Conservation (phyloP, 129 eudicot species). For the Flaveria trinervia region DNA sequence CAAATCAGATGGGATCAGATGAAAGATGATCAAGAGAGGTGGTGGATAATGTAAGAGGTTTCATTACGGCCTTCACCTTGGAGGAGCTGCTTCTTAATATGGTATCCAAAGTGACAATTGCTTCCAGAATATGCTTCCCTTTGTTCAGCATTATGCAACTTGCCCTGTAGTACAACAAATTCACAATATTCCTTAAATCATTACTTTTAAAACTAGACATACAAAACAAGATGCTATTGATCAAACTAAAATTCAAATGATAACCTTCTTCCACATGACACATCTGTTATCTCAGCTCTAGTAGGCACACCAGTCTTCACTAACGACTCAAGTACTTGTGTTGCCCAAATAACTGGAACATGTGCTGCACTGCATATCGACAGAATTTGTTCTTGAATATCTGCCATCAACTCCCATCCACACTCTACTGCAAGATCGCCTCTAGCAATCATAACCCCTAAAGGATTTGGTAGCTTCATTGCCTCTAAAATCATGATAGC, state of each 20-base stretch:
- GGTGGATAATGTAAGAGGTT: constrained; percentile 49
- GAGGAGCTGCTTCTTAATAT: constrained; percentile 44
- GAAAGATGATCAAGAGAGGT: constrained; percentile 27
- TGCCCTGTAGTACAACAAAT: constrained; percentile 43
- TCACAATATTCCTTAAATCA: background rate
- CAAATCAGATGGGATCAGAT: too few species aligned
- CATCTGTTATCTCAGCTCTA: constrained; percentile 79
- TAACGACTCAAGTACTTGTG: constrained; percentile 77
- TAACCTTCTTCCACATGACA: constrained; percentile 74
- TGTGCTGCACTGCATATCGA: constrained; percentile 75
- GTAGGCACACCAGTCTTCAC: constrained; percentile 80
- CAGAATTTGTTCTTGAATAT: constrained; percentile 65
- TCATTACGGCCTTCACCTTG: constrained; percentile 47
- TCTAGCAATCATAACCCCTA: constrained; percentile 88
- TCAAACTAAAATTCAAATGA: background rate
- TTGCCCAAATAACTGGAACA: constrained; percentile 75
- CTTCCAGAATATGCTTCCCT: constrained; percentile 65
- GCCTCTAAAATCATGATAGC: constrained; percentile 64
- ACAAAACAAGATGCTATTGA: background rate
- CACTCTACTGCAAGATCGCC: constrained; percentile 93
- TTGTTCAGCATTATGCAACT: constrained; percentile 87
- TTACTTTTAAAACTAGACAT: background rate
- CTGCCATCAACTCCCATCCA: constrained; percentile 79
- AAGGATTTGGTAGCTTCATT: constrained; percentile 67
- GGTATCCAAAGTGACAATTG: constrained; percentile 58